Evolutionary conservation across 163 green algal species (phyloP), one percentile per base, ranked within the genome.

Genomic region (Scenedesmus sp.): DNA sequence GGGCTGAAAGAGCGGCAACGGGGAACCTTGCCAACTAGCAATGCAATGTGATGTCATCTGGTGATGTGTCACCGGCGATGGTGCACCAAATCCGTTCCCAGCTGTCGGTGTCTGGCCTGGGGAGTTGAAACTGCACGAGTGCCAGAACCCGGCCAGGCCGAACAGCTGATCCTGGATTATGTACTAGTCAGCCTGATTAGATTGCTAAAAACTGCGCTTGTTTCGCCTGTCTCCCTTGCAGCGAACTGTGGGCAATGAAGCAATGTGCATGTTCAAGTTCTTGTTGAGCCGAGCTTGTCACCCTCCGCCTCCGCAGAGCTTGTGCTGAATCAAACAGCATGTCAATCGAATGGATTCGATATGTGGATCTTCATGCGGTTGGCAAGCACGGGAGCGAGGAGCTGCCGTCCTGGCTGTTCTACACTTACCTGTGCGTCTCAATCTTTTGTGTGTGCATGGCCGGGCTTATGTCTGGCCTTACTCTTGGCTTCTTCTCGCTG

Each of bases 381-480:
- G 15, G n/a, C 13, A 8, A 66, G n/a, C 16, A 82, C n/a, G 88
- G 26, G 5, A 6, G 67, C 57, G 59, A 87, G 7, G 15, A 56
- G 13, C 82, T 92, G 79, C 46, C 79, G 20, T 10, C 54, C 16
- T 86, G 60, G 60, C 79, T 88, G 67, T 90, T 84, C 55, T 90
- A 52, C 54, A 82, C 85, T 8, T 90, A 91, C 16, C 3, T 83
- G 1, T 46, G 70, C 9, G 79, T 91, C 10, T 88, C 90, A 12
- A 84, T 95, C 2, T 86, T 91, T 1, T 93, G 98, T 0, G 95
- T 97, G 1, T 2, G 95, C 1, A 95, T 98, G 86, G 97, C 97
- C 4, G 97, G 97, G 4, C 88, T 98, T 1, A 98, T 98, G 97
- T 97, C 92, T 4, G 97, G 97, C 0, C 93, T 99, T 0, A 99